Evolutionary conservation across 805 yeast genomes (phyloP).

Genomic region (Jamesozyma spencerorum): DNA sequence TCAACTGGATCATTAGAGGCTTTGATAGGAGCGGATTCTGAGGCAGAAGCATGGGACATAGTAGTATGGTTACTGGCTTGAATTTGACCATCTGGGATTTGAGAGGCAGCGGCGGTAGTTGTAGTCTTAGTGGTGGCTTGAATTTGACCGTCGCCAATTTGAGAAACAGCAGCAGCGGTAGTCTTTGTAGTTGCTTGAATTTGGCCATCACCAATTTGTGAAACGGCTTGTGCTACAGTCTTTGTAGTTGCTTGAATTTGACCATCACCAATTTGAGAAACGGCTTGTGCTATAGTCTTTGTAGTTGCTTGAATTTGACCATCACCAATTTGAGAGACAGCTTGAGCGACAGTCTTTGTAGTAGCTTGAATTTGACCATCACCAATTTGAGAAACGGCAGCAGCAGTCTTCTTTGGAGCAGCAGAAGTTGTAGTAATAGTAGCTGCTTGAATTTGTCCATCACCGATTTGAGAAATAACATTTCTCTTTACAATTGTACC

Average conservation of each 20-base stretch:
- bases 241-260: conserved; percentile 29
- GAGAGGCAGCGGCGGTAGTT: conserved; percentile 12
- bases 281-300: conserved; percentile 22
- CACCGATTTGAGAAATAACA: conserved; percentile 38
- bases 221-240: conserved; percentile 23
- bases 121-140: conserved; percentile 30
- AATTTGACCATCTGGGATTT: background rate
- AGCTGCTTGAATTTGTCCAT: conserved; percentile 46
- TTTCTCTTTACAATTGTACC: conserved; percentile 24
- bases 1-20: conserved; percentile 28
- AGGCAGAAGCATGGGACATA: conserved; percentile 30
- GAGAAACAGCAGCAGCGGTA: conserved; percentile 36
- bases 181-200: conserved; percentile 17
- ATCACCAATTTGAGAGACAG: conserved; percentile 34
- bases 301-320: conserved; percentile 45
- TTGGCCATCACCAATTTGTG: conserved; percentile 18
- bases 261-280: conserved; percentile 34
- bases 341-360: conserved; percentile 16
- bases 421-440: conserved; percentile 28
- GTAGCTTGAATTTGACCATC: conserved; percentile 40
- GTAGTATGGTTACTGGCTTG: conserved; percentile 11
- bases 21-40: conserved; percentile 15
- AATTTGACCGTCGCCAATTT: conserved; percentile 52
- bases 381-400: conserved; percentile 35
- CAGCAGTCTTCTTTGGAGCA: conserved; percentile 22